Base-by-base conservation (phyloP, 2,329 filamentous ascomycete genomes). In the Penicillium sumatraense region DNA sequence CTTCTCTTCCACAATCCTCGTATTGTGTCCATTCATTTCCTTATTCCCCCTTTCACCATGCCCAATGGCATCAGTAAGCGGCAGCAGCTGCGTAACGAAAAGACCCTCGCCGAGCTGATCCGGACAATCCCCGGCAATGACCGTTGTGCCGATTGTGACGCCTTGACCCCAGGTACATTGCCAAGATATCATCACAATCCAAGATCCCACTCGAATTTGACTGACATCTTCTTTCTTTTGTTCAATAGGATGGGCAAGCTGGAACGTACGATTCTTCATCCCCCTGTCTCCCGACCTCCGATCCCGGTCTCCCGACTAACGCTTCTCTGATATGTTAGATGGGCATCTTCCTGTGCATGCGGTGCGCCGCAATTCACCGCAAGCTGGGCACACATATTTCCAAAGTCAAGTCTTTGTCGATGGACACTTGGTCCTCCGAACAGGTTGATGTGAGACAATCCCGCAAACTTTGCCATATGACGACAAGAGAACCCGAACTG, bases 351-450 rank as follows among this genome's bases (percentile, higher is more conserved):
- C 82, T 99, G 48, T 99, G 95, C 78, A 96, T 99, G 90, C 91
- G 95, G 72, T 99, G 95, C 81, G 95, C 93, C 51, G 86, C 92
- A 51, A 85, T 98, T 69, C 95, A 99, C 80, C 90, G 95, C 70
- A 98, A 98, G 78, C 82, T 99, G 69, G 95, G 95, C 58, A 98
- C 95, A 36, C 95, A 99, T 75, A 91, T 99, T 60, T 97, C 93
- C 63, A 99, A 99, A 75, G 92, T 99, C 80, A 99, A 99, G 77
- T 98, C 93, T 33, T 77, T 99, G 78, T 98, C 90, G 75, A 98
- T 99, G 93, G 95, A 99, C 77, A 95, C 89, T 64, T 99, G 95
- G 95, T 87, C 90, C 46, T 88, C 89, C 69, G 95, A 98, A 58
- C 95, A 99, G 78, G 93, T 99, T 61, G 95, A 99, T 78, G 93